Evolutionary conservation across 2,329 filamentous ascomycete species (phyloP).

Genomic region (Alternaria ethzedia): DNA sequence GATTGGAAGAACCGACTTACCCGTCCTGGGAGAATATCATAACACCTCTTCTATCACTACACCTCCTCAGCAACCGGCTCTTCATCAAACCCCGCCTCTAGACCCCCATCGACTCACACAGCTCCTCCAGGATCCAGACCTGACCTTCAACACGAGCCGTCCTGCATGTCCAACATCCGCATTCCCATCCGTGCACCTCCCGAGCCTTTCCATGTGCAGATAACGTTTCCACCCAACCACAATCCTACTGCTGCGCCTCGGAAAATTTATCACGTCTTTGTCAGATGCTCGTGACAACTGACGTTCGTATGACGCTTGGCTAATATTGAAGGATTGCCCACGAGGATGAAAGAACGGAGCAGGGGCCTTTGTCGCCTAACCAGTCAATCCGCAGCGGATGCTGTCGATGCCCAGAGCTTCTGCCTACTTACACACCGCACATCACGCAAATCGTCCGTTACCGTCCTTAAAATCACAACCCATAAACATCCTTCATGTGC

Average conservation of each 20-base stretch:
- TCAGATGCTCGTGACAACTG: slow-evolving; percentile 4
- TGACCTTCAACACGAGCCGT: neutral
- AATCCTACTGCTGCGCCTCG: neutral
- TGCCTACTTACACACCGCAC: neutral
- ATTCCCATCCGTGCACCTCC: neutral
- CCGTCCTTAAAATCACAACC: too few species aligned
- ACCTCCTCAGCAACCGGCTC: neutral
- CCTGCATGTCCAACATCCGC: neutral
- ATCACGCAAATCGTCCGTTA: neutral
- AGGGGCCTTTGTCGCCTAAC: neutral
- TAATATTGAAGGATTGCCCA: neutral
- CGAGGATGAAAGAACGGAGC: neutral
- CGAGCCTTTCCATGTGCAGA: neutral
- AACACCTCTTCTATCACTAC: neutral
- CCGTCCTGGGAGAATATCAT: neutral
- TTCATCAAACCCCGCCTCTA: neutral
- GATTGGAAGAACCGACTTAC: neutral
- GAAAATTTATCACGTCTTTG: slow-evolving; percentile 25
- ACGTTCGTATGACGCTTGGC: neutral
- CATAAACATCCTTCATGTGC: neutral
- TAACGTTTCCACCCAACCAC: neutral
- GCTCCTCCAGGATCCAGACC: neutral
- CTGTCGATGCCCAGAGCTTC: neutral
- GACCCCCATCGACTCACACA: neutral
- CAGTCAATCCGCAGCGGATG: neutral